These are phyloP conservation scores for Phytophthora aleatoria DNA, from an alignment of 352 stramenopile species.

Conservation along the genomic window DNA sequence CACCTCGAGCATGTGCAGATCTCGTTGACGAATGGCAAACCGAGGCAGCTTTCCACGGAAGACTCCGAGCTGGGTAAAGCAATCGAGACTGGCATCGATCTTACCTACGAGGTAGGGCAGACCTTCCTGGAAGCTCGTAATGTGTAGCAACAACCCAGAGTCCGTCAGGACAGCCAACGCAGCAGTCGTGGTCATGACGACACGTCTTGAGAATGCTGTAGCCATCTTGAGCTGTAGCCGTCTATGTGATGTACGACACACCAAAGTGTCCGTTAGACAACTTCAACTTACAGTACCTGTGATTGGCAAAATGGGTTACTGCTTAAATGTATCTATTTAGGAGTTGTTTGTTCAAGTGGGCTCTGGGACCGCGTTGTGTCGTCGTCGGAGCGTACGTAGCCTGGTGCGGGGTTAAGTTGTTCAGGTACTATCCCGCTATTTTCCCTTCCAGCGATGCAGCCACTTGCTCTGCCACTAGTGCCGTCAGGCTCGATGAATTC, in stretches of 20 bases:
- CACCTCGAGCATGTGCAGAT: conserved; percentile 27
- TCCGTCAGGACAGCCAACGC: conserved; percentile 32
- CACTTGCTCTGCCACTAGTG: conserved; percentile 7
- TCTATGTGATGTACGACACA: conserved; percentile 3
- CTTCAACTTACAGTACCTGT: conserved; percentile 11
- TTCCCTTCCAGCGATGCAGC: conserved; percentile 4
- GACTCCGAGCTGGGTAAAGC: conserved; percentile 16
- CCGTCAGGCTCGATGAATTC: conserved; percentile 69
- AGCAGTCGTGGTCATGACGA: conserved; percentile 9
- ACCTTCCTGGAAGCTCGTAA: conserved; percentile 30
- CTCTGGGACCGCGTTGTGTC: not conserved
- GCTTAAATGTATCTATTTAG: conserved; percentile 9
- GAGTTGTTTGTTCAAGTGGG: conserved; percentile 5
- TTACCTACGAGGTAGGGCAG: conserved; percentile 31
- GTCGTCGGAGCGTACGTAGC: conserved; percentile 23
- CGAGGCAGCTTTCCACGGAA: conserved; percentile 35
- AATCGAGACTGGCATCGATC: conserved; percentile 25
- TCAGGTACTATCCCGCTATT: conserved; percentile 15
- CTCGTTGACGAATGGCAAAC: conserved; percentile 31
- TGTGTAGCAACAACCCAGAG: conserved; percentile 23
- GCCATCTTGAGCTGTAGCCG: conserved; percentile 1
- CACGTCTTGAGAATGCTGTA: not conserved
- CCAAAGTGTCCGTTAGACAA: conserved; percentile 7
- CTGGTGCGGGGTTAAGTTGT: not conserved
- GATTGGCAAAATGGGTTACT: conserved; percentile 12